Percentiles rank a stretch among this genome's conserved stretches.
Evolutionary conservation across 305 asterid genomes (phyloP).

Genomic region (Rubia balearica): DNA sequence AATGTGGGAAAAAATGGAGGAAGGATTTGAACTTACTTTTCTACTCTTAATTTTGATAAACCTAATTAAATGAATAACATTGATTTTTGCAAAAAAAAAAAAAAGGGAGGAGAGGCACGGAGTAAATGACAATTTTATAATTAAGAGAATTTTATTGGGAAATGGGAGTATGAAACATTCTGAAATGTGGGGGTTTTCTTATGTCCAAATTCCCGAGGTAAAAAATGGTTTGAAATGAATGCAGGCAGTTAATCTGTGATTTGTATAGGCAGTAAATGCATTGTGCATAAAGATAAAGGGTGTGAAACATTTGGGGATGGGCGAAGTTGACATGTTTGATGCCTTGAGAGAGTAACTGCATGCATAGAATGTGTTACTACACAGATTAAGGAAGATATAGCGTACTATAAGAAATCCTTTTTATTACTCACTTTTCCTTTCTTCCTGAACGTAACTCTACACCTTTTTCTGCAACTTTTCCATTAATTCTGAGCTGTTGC

Average conservation of each 20-base stretch:
- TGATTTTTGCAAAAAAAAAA: neutral
- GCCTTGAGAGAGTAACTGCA: neutral
- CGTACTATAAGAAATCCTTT: neutral
- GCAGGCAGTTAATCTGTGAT: neutral
- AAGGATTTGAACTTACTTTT: too few relatives aligned
- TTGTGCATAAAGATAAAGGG: neutral
- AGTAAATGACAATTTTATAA: neutral
- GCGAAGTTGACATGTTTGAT: neutral
- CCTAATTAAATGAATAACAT: neutral
- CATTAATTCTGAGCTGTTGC: too few relatives aligned
- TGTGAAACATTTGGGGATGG: conserved; percentile 4
- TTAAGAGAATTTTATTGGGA: neutral
- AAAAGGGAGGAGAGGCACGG: neutral
- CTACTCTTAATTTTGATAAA: neutral
- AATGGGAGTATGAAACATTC: neutral
- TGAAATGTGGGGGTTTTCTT: neutral
- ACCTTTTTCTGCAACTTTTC: neutral
- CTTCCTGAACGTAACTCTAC: too few relatives aligned
- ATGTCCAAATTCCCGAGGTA: neutral
- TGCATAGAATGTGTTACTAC: neutral
- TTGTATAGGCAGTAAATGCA: neutral
- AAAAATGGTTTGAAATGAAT: neutral
- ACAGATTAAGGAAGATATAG: neutral
- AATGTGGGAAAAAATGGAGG: too few relatives aligned
- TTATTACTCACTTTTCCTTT: neutral